Conservation (phyloP, 2,329 filamentous ascomycete species). For the Aspergillus vadensis region DNA sequence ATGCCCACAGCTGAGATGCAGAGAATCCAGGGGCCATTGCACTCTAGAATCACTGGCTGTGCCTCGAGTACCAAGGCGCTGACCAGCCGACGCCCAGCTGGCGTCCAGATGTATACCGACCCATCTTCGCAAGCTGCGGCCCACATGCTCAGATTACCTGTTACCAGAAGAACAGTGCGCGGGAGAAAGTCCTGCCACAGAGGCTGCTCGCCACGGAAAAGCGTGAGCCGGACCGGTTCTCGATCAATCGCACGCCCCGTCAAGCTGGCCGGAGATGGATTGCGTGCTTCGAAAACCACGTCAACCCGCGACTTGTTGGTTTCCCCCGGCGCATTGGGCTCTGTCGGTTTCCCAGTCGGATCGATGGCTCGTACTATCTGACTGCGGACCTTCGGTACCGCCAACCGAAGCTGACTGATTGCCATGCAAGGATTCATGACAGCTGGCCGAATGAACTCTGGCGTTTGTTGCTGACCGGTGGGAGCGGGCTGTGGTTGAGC, state of each 20-base stretch:
- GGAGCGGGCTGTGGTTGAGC: slow-evolving; percentile 64
- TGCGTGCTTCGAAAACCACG: slow-evolving; percentile 83
- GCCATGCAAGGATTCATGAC: slow-evolving; percentile 80
- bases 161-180: slow-evolving; percentile 81
- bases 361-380: slow-evolving; percentile 83
- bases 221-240: slow-evolving; percentile 81
- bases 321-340: slow-evolving; percentile 39
- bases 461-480: slow-evolving; percentile 66
- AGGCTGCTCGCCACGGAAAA: slow-evolving; percentile 75
- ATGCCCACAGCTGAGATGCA: slow-evolving; percentile 86
- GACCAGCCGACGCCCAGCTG: slow-evolving; percentile 80
- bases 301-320: slow-evolving; percentile 62
- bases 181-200: slow-evolving; percentile 96
- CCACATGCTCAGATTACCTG: slow-evolving; percentile 90
- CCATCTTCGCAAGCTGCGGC: slow-evolving; percentile 92
- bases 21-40: slow-evolving; percentile 83
- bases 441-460: slow-evolving; percentile 84
- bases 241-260: slow-evolving; percentile 64
- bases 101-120: slow-evolving; percentile 86
- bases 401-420: slow-evolving; percentile 80
- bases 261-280: slow-evolving; percentile 65
- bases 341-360: slow-evolving; percentile 46
- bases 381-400: slow-evolving; percentile 81
- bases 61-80: slow-evolving; percentile 86
- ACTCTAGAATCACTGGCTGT: slow-evolving; percentile 91